A percentile compares a stretch with the other conserved stretches of the same genome.
These are phyloP conservation scores for Phytophthora europaea DNA, from an alignment of 352 stramenopile genomes.

Conservation along the genomic window DNA sequence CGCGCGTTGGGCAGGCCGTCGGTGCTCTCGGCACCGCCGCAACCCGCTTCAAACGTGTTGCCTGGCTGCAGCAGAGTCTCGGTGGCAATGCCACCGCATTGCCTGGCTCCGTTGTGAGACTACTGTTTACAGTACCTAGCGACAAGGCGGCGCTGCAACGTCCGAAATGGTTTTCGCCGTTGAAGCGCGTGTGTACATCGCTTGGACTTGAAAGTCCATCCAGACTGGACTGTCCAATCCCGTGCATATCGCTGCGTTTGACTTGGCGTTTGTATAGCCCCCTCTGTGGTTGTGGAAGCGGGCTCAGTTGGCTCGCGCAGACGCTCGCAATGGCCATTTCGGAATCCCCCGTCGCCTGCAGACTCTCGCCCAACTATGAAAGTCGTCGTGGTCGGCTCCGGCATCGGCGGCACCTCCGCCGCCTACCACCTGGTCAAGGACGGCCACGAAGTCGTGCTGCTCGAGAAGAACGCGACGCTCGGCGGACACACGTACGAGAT, in stretches of 20 bases:
- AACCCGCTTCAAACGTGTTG: slow-evolving; percentile 33
- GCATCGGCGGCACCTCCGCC: slow-evolving; percentile 85
- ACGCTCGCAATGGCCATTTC: slow-evolving; percentile 34
- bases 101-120: background rate
- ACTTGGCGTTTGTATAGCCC: slow-evolving; percentile 44
- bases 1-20: slow-evolving; percentile 6
- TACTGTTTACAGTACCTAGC: background rate
- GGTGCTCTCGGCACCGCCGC: slow-evolving; percentile 26
- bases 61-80: background rate
- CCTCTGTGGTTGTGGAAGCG: slow-evolving; percentile 32
- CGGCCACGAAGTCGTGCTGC: slow-evolving; percentile 82
- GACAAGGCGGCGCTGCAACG: background rate
- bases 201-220: slow-evolving; percentile 1
- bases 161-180: slow-evolving; percentile 12
- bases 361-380: slow-evolving; percentile 59
- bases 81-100: background rate
- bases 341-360: slow-evolving; percentile 8
- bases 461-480: slow-evolving; percentile 86
- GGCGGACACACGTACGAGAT: slow-evolving; percentile 90
- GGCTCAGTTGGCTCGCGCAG: slow-evolving; percentile 24
- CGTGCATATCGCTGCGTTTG: slow-evolving; percentile 10
- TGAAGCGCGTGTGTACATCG: slow-evolving; percentile 5
- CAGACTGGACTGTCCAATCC: slow-evolving; percentile 22
- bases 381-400: slow-evolving; percentile 85
- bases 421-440: slow-evolving; percentile 89